These are phyloP conservation scores for maize (Zea mays) DNA, from an alignment of 176 grass and related monocot genomes.

Conservation along the genomic window DNA sequence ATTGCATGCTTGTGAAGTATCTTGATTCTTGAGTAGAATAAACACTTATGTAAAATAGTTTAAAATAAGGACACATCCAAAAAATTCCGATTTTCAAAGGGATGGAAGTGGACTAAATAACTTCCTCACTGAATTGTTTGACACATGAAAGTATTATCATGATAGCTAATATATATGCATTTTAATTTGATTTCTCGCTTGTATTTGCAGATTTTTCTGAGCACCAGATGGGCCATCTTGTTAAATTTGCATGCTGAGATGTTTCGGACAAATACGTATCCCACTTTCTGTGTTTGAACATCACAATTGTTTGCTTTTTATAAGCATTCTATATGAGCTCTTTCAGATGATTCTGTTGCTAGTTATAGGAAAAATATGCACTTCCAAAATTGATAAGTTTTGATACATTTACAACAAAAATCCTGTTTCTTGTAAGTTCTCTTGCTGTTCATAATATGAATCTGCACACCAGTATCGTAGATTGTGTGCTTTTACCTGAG, in stretches of 20 bases:
- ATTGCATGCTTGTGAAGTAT: background rate
- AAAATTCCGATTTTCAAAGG: background rate
- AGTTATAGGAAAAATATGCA: background rate
- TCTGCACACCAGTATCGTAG: background rate
- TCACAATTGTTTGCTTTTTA: slow-evolving; percentile 9
- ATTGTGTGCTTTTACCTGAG: background rate
- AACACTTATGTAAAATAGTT: background rate
- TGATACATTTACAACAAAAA: slow-evolving; percentile 13
- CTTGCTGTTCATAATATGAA: background rate
- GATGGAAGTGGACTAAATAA: slow-evolving; percentile 11
- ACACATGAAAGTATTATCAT: slow-evolving; percentile 15
- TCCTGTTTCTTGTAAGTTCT: background rate
- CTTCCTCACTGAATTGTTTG: slow-evolving; percentile 2
- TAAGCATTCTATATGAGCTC: slow-evolving; percentile 1
- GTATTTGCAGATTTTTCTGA: slow-evolving; percentile 91
- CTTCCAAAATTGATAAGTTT: slow-evolving; percentile 15
- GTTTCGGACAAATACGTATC: slow-evolving; percentile 99
- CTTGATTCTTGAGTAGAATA: slow-evolving; percentile 12
- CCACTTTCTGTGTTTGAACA: slow-evolving; percentile 36
- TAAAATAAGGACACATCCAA: background rate
- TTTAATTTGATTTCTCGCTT: slow-evolving; percentile 32
- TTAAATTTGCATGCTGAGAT: slow-evolving; percentile 99
- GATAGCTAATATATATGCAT: slow-evolving; percentile 8
- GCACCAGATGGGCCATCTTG: slow-evolving; percentile 98
- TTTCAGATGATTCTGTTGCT: slow-evolving; percentile 6